Conservation (phyloP, 257 asterid genomes). For the Galeopsis tetrahit region DNA sequence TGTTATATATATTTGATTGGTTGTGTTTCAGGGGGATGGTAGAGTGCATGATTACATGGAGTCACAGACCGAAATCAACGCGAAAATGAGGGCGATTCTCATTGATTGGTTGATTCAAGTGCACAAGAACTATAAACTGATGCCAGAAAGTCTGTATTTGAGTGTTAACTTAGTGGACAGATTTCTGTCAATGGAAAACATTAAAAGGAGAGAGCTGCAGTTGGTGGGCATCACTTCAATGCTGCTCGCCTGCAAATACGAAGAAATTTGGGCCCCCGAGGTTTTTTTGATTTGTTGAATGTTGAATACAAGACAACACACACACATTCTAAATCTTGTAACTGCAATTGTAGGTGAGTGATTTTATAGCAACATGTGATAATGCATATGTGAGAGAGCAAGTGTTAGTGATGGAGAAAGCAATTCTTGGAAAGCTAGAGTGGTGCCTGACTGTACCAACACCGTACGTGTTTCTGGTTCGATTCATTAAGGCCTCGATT, state of each 20-base stretch:
- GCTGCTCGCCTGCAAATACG: slow-evolving; percentile 90
- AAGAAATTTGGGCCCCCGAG: slow-evolving; percentile 97
- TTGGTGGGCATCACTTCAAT: slow-evolving; percentile 83
- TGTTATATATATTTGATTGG: not conserved
- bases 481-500: slow-evolving; percentile 56
- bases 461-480: slow-evolving; percentile 57
- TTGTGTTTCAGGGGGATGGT: slow-evolving; percentile 47
- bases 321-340: too few species aligned
- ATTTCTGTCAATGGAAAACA: slow-evolving; percentile 53
- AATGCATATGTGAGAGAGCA: slow-evolving; percentile 63
- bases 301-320: too few species aligned
- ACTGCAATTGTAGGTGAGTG: slow-evolving; percentile 37
- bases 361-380: slow-evolving; percentile 58
- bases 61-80: slow-evolving; percentile 68
- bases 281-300: slow-evolving; percentile 12
- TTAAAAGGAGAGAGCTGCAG: slow-evolving; percentile 79
- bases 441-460: slow-evolving; percentile 73
- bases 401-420: slow-evolving; percentile 60
- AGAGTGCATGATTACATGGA: slow-evolving; percentile 64
- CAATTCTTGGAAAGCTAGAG: slow-evolving; percentile 59
- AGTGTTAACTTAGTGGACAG: slow-evolving; percentile 70
- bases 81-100: slow-evolving; percentile 76
- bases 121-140: slow-evolving; percentile 69
- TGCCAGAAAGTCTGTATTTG: slow-evolving; percentile 73
- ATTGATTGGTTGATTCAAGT: slow-evolving; percentile 89